Percentiles rank a stretch among this genome's conserved stretches.
Evolutionary conservation across 192 early-diverging fungal genomes (phyloP).

Genomic region (Podila epigama): DNA sequence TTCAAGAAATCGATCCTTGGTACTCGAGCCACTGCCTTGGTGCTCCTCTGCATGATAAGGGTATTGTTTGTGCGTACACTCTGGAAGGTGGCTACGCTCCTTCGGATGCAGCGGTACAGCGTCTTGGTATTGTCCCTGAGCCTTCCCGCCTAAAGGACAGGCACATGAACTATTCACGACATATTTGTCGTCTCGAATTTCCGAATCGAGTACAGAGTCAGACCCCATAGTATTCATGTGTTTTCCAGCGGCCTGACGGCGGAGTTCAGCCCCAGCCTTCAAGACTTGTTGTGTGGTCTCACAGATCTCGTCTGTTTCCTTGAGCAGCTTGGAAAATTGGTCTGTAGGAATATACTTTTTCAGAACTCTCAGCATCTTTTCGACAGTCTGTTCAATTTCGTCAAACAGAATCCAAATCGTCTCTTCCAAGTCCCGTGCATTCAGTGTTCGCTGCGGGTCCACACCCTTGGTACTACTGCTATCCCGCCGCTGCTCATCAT

Average conservation of each 20-base stretch:
- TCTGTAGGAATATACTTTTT: conserved; percentile 14
- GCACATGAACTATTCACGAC: too few relatives aligned
- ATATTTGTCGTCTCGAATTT: too few relatives aligned
- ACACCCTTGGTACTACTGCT: too few relatives aligned
- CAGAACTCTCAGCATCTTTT: conserved; percentile 14
- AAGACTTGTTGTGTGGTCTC: conserved; percentile 15
- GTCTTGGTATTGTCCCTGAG: too few relatives aligned
- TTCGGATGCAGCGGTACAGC: too few relatives aligned
- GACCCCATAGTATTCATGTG: not conserved
- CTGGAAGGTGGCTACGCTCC: too few relatives aligned
- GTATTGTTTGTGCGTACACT: too few relatives aligned
- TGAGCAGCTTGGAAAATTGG: conserved; percentile 18
- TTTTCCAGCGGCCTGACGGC: not conserved
- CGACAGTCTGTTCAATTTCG: conserved; percentile 15
- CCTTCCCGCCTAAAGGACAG: too few relatives aligned
- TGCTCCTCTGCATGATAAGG: too few relatives aligned
- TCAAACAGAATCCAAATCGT: conserved; percentile 10
- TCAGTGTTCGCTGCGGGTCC: too few relatives aligned
- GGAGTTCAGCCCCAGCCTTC: conserved; percentile 1
- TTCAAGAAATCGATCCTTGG: not conserved
- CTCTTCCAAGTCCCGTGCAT: not conserved
- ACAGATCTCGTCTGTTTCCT: conserved; percentile 25
- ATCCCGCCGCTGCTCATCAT: too few relatives aligned
- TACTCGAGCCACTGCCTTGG: too few relatives aligned
- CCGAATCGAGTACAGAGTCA: not conserved